These are phyloP conservation scores for Gymnopilus dilepis DNA, from an alignment of 768 basidiomycete genomes.

Conservation along the genomic window DNA sequence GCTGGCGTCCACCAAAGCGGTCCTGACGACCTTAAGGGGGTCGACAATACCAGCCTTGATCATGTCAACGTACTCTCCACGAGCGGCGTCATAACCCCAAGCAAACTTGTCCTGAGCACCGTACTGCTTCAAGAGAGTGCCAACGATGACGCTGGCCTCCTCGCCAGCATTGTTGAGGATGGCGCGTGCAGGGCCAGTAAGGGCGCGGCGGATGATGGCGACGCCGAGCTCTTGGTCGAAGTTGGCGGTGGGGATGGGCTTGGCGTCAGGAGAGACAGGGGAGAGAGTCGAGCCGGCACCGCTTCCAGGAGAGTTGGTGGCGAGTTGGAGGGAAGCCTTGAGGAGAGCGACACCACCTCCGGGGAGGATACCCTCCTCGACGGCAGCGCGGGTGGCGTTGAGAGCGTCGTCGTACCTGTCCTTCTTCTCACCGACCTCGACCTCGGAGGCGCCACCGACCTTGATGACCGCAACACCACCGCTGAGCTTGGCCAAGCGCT, in stretches of 20 bases:
- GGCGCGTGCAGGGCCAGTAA: conserved; percentile 82
- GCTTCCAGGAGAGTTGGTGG: conserved; percentile 54
- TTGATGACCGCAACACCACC: conserved; percentile 99
- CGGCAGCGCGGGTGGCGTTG: conserved; percentile 97
- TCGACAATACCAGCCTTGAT: conserved; percentile 94
- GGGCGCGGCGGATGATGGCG: conserved; percentile 86
- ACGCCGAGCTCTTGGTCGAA: conserved; percentile 98
- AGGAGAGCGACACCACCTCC: conserved; percentile 95
- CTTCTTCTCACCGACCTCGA: conserved; percentile 99
- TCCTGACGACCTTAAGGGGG: conserved; percentile 94
- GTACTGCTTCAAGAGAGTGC: conserved; percentile 76
- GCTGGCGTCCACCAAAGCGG: conserved; percentile 88
- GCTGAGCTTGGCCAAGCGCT: conserved; percentile 93
- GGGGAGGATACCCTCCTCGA: conserved; percentile 98
- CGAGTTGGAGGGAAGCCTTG: conserved; percentile 78
- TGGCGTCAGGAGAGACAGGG: conserved; percentile 59
- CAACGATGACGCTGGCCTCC: conserved; percentile 92
- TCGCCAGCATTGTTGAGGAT: conserved; percentile 96
- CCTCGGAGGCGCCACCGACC: conserved; percentile 92
- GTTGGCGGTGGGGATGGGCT: conserved; percentile 81
- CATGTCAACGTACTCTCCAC: conserved; percentile 95
- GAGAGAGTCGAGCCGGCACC: conserved; percentile 52
- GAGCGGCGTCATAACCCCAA: conserved; percentile 55
- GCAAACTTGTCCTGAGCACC: conserved; percentile 77
- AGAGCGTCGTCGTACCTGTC: conserved; percentile 97